Conservation (phyloP, 2,329 filamentous ascomycete genomes). For the Metarhizium guizhouense region DNA sequence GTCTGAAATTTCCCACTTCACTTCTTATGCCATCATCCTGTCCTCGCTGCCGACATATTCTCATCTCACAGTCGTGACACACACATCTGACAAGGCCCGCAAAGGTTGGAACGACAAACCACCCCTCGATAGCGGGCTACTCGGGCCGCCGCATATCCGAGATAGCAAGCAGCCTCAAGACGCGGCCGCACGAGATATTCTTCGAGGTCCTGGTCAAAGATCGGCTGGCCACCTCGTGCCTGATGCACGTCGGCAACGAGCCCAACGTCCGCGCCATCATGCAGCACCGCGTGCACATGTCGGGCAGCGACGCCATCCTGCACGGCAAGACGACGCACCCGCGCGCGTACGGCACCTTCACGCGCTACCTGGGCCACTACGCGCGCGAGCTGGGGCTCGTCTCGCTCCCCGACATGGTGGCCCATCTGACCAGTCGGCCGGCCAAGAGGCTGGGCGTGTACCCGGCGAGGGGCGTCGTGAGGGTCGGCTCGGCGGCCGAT, state of each 20-base stretch:
- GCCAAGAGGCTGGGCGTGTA: conserved; percentile 15
- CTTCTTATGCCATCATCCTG: background rate
- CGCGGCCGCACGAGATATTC: conserved; percentile 11
- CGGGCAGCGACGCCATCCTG: conserved; percentile 15
- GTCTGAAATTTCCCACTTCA: background rate
- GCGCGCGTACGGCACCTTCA: conserved; percentile 16
- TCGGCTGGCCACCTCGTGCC: conserved; percentile 13
- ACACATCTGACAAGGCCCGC: background rate
- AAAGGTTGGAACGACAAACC: conserved; percentile 10
- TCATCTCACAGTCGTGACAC: no score
- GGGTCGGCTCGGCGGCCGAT: conserved; percentile 14
- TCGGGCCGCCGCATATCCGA: conserved; percentile 13
- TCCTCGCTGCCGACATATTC: no score
- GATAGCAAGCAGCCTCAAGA: conserved; percentile 8
- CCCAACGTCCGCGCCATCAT: conserved; percentile 15
- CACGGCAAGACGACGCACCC: conserved; percentile 15
- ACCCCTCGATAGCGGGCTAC: conserved; percentile 9
- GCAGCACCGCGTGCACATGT: conserved; percentile 16
- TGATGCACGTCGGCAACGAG: conserved; percentile 17
- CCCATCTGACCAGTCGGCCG: conserved; percentile 14
- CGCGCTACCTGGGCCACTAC: conserved; percentile 15
- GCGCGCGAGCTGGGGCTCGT: conserved; percentile 13
- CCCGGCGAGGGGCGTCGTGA: conserved; percentile 12
- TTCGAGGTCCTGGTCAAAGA: conserved; percentile 14
- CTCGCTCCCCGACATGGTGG: conserved; percentile 13